Evolutionary conservation across 2,329 filamentous ascomycete species (phyloP).

Genomic region (Colletotrichum gigasporum): DNA sequence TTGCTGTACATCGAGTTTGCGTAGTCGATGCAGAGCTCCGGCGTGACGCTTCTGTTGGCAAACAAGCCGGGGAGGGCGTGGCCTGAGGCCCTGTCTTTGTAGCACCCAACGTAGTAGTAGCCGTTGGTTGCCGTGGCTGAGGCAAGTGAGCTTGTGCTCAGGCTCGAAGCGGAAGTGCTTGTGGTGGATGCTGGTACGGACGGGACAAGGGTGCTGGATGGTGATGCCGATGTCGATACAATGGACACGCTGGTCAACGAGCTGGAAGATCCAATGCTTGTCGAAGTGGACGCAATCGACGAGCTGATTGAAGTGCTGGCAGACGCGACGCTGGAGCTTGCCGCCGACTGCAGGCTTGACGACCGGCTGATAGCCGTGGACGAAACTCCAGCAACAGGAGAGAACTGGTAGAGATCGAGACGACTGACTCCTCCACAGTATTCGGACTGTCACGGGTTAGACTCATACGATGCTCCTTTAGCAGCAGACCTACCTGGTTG

Average conservation of each 20-base stretch:
- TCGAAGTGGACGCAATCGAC: not conserved
- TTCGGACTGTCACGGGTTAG: constrained; percentile 21
- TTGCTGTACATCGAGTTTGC: constrained; percentile 39
- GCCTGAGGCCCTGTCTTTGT: constrained; percentile 35
- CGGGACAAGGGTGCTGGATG: constrained; percentile 21
- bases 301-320: constrained; percentile 4
- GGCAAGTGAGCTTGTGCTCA: constrained; percentile 11
- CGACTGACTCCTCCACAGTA: constrained; percentile 30
- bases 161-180: not conserved
- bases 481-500: constrained; percentile 26
- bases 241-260: not conserved
- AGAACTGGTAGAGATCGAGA: constrained; percentile 26
- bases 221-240: not conserved
- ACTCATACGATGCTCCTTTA: not conserved
- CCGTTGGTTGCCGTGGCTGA: constrained; percentile 36
- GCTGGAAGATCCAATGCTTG: not conserved
- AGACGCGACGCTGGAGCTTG: not conserved
- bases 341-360: not conserved
- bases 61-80: constrained; percentile 43
- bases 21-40: constrained; percentile 44
- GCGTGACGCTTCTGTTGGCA: constrained; percentile 43
- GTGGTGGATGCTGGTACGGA: constrained; percentile 25
- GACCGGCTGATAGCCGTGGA: not conserved
- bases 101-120: constrained; percentile 43
- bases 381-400: not conserved